A percentile compares a stretch with the other conserved stretches of the same genome.
These are phyloP conservation scores for Byssoonygena ceratinophila DNA, from an alignment of 2,329 filamentous ascomycete genomes.

Conservation along the genomic window DNA sequence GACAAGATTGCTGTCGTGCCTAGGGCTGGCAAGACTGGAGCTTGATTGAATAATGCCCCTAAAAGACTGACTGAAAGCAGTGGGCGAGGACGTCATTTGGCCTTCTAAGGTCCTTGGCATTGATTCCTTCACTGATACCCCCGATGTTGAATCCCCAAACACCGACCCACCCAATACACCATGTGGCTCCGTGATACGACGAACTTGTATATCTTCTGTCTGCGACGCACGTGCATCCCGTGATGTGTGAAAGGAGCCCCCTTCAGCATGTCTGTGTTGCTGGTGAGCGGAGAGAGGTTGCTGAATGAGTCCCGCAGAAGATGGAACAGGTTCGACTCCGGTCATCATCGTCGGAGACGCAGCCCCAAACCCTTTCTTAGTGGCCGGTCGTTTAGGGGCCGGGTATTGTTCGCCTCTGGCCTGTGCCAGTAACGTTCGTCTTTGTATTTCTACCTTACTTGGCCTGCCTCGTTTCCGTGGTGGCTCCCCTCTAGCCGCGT, in stretches of 20 bases:
- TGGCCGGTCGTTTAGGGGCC: slow-evolving; percentile 18
- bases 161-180: background rate
- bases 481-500: slow-evolving; percentile 25
- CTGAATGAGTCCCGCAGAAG: background rate
- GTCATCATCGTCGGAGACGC: slow-evolving; percentile 5
- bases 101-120: slow-evolving; percentile 14
- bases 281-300: background rate
- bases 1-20: slow-evolving; percentile 4
- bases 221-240: slow-evolving; percentile 11
- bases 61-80: slow-evolving; percentile 10
- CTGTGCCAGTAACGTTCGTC: slow-evolving; percentile 31
- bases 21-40: slow-evolving; percentile 5
- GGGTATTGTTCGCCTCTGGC: slow-evolving; percentile 33
- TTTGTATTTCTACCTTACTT: slow-evolving; percentile 34
- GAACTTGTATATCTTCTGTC: slow-evolving; percentile 16
- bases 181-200: slow-evolving; percentile 11
- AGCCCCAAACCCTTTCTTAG: slow-evolving; percentile 6
- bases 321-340: background rate
- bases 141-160: slow-evolving; percentile 2
- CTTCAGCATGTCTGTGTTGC: slow-evolving; percentile 4
- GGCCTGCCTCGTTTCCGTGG: slow-evolving; percentile 36
- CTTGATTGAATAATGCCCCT: slow-evolving; percentile 12
- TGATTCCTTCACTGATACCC: slow-evolving; percentile 10
- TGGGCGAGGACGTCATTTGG: slow-evolving; percentile 9
- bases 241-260: background rate